Percentiles rank a stretch among this genome's conserved stretches.
Conservation (phyloP, 2,329 filamentous ascomycete genomes). For the Boeremia exigua region DNA sequence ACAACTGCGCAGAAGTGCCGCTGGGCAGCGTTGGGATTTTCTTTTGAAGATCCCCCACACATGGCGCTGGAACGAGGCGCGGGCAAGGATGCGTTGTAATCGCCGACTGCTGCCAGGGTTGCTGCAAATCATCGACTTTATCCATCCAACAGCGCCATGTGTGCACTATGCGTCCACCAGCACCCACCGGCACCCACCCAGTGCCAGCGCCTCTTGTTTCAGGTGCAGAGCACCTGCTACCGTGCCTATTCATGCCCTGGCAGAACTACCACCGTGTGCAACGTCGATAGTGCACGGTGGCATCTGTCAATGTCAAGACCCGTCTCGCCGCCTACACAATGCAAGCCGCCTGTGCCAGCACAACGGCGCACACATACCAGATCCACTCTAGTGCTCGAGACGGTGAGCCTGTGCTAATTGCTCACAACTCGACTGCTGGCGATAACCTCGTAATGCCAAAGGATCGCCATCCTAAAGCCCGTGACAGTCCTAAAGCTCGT, state of each 20-base stretch:
- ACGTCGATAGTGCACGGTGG: slow-evolving; percentile 9
- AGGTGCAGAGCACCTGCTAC: slow-evolving; percentile 10
- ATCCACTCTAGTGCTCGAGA: background rate
- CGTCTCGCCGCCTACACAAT: slow-evolving; percentile 13
- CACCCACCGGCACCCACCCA: background rate
- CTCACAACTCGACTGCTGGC: background rate
- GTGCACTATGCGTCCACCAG: background rate
- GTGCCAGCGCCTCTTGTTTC: slow-evolving; percentile 18
- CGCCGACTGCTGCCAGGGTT: slow-evolving; percentile 5
- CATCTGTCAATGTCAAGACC: slow-evolving; percentile 9
- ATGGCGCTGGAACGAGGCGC: background rate
- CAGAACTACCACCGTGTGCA: slow-evolving; percentile 7
- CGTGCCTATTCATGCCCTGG: slow-evolving; percentile 1
- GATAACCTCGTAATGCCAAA: slow-evolving; percentile 1
- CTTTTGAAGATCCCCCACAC: slow-evolving; percentile 11
- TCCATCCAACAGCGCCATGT: slow-evolving; percentile 9
- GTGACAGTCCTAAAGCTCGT: background rate
- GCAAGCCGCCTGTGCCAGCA: slow-evolving; percentile 8
- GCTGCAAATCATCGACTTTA: slow-evolving; percentile 9
- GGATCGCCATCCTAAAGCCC: background rate
- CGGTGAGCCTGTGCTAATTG: background rate
- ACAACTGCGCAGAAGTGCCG: background rate
- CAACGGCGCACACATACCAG: slow-evolving; percentile 4
- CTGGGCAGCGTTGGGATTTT: background rate
- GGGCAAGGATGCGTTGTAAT: slow-evolving; percentile 6